Base-by-base conservation (phyloP, 2,329 filamentous ascomycete genomes). In the Aspergillus nomiae region DNA sequence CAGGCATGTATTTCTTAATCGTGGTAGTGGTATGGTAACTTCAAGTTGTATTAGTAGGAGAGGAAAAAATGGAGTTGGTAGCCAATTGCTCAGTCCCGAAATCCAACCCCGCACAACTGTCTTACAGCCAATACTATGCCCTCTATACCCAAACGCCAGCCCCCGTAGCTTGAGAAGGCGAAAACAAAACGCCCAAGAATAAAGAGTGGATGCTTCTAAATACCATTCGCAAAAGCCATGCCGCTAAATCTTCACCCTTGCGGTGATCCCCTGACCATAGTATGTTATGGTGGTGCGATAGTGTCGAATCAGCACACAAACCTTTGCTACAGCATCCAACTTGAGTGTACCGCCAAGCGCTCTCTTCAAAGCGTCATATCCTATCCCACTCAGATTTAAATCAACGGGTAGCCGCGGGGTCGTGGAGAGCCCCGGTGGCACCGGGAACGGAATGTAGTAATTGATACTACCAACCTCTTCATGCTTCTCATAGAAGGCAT, bases 401-500 rank as follows among this genome's bases (percentile, higher is more conserved):
- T 90, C 84, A 0, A 98, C 94, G 0, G 94, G 94, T 48, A 99
- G 75, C 62, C 85, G 86, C 0, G 94, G 94, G 0, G 90, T 92
- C 61, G 86, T 80, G 2, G 89, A 91, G 1, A 86, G 75, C 0
- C 93, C 92, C 0, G 94, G 92, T 0, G 90, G 89, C 1, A 93
- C 90, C 2, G 87, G 85, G 71, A 98, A 94, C 0, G 91, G 87
- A 19, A 87, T 74, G 45, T 89, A 84, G 74, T 95, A 92, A 28
- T 90, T 69, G 62, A 98, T 97, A 30, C 83, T 86, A 1, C 94
- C 95, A 0, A 96, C 84, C 1, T 88, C 85, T 58, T 94, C 88
- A 10, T 89, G 91, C 64, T 91, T 86, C 66, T 96, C 92, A 77
- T 96, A 96, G 65, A 88, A 90, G 0, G 95, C 93, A 1, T 90